Evolutionary conservation across 164 flowering plant genomes (phyloP), one percentile per base, ranked within the genome.

Genomic region (Nymphaea colorata): DNA sequence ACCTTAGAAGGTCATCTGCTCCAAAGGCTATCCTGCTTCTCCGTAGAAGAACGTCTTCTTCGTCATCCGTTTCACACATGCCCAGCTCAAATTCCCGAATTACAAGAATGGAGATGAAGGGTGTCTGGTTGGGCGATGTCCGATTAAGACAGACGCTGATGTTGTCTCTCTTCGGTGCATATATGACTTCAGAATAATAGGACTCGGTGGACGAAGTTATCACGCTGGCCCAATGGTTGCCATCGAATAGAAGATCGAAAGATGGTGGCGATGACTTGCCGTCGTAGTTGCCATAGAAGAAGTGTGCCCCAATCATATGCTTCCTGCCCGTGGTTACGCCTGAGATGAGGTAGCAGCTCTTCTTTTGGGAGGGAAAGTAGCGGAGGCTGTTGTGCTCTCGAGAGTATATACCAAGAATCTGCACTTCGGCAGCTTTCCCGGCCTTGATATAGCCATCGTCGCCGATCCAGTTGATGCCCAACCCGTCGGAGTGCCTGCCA

Each of bases 51-150:
- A 55, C 59, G 16, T 55, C 10, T 16, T 55, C 59, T 10, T 10
- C 10, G 16, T 16, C 16, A 1, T 8, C 16, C 12, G 10, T 10
- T 55, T 10, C 10, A 67, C 80, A 80, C 76, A 79, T 70, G 3
- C 41, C 64, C 2, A 78, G 15, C 16, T 60, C 74, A 70, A 80
- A 64, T 59, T 69, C 59, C 43, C 76, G 73, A 11, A 82, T 69
- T 76, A 80, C 82, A 47, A 82, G 69, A 0, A 82, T 70, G 0
- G 83, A 79, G 25, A 84, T 77, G 60, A 82, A 80, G 3, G 87
- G 85, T 17, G 75, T 43, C 67, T 80, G 73, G 55, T 76, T 63
- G 1, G 77, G 67, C 42, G 66, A 4, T 16, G 82, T 80, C 55
- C 77, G 84, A 2, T 79, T 82, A 3, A 81, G 44, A 25, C 84